Evolutionary conservation across 805 yeast genomes (phyloP).

Genomic region (Saccharomyces cerevisiae): DNA sequence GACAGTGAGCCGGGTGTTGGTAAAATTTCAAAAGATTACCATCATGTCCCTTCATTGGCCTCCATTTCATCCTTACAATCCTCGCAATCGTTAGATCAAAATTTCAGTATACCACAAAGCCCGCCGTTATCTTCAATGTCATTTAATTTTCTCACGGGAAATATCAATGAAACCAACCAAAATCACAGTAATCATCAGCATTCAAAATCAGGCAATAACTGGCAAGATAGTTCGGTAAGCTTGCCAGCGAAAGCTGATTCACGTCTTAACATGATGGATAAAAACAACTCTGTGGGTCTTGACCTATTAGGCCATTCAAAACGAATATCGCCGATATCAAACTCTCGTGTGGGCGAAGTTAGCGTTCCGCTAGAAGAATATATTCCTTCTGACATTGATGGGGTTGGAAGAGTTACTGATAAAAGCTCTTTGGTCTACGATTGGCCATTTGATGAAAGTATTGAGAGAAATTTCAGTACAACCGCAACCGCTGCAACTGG

Average conservation of each 20-base stretch:
- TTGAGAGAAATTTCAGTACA: neutral
- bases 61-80: conserved; percentile 29
- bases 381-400: conserved; percentile 27
- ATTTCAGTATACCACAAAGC: conserved; percentile 23
- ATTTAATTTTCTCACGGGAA: conserved; percentile 10
- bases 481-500: neutral
- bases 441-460: conserved; percentile 3
- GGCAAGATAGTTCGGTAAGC: conserved; percentile 14
- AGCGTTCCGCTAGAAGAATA: conserved; percentile 33
- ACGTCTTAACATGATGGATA: conserved; percentile 10
- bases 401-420: conserved; percentile 26
- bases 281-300: conserved; percentile 17
- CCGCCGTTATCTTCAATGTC: conserved; percentile 17
- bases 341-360: conserved; percentile 33
- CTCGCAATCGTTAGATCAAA: conserved; percentile 27
- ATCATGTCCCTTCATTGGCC: conserved; percentile 23
- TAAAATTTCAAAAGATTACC: conserved; percentile 25
- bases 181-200: conserved; percentile 1
- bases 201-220: conserved; percentile 5
- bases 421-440: conserved; percentile 9
- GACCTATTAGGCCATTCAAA: conserved; percentile 23
- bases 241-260: conserved; percentile 18
- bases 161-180: neutral
- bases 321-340: conserved; percentile 18
- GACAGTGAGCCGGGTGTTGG: conserved; percentile 17